phyloP scores from a whole-genome alignment of 768 basidiomycete species.

The Hygrocybe coccinea region DNA sequence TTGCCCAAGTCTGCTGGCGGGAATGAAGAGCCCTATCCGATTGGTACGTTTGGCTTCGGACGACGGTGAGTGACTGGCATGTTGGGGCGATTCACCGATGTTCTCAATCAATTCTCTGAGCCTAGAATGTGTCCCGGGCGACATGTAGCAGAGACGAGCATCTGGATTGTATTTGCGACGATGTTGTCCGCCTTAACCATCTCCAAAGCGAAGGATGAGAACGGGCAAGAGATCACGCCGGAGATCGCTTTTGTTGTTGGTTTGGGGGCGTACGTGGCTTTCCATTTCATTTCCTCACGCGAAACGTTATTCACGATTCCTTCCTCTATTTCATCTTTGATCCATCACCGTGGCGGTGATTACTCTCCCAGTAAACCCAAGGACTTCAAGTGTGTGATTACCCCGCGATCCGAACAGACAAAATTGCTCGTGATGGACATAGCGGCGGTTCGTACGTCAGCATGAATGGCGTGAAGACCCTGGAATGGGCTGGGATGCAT shows the following conservation, averaged over 20 bases:
- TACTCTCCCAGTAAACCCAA: conserved; percentile 20
- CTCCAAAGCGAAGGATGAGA: too few relatives aligned
- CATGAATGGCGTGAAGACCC: too few relatives aligned
- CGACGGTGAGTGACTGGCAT: too few relatives aligned
- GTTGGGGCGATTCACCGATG: too few relatives aligned
- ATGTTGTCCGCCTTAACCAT: too few relatives aligned
- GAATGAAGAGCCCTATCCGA: conserved; percentile 23
- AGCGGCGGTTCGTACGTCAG: too few relatives aligned
- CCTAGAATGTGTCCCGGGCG: too few relatives aligned
- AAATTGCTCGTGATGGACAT: background rate
- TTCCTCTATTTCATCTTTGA: background rate
- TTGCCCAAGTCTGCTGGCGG: conserved; percentile 10
- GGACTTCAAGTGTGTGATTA: conserved; percentile 24
- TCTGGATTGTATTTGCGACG: too few relatives aligned
- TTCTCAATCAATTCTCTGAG: too few relatives aligned
- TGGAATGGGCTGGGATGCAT: too few relatives aligned
- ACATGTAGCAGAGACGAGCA: too few relatives aligned
- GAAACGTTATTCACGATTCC: background rate
- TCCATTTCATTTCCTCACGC: background rate
- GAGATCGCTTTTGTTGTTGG: conserved; percentile 3
- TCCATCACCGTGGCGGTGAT: too few relatives aligned
- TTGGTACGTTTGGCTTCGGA: conserved; percentile 23
- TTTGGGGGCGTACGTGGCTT: conserved; percentile 6
- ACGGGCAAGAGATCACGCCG: background rate
- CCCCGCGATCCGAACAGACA: conserved; percentile 16